Conservation (phyloP, 306 rosid genomes). For the Citrullus colocynthis region DNA sequence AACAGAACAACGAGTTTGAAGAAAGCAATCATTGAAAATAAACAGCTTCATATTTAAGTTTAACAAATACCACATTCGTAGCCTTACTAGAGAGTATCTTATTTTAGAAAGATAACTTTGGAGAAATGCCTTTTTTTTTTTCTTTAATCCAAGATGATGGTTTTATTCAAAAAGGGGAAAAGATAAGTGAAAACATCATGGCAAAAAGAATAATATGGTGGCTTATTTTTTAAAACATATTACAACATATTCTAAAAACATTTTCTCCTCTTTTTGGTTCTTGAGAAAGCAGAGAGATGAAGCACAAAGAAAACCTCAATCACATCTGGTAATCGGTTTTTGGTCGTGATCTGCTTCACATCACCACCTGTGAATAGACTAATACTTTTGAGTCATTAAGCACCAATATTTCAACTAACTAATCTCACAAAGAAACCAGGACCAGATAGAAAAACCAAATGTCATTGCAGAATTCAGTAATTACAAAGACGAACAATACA, state of each 20-base stretch:
- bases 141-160: not conserved
- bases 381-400: conserved; percentile 29
- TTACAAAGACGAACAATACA: conserved; percentile 15
- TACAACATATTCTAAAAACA: not conserved
- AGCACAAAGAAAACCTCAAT: conserved; percentile 78
- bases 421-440: conserved; percentile 9
- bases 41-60: not conserved
- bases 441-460: conserved; percentile 9
- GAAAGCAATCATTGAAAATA: not conserved
- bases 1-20: not conserved
- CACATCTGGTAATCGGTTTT: conserved; percentile 60
- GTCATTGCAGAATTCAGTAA: not conserved
- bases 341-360: conserved; percentile 76
- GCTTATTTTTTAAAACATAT: not conserved
- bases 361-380: conserved; percentile 98
- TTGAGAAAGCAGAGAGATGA: not conserved
- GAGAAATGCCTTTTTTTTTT: not conserved
- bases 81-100: not conserved
- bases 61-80: not conserved
- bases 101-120: not conserved
- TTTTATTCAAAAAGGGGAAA: not conserved
- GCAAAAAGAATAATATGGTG: not conserved
- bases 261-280: not conserved
- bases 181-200: not conserved
- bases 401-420: not conserved